Conservation (phyloP, 345 rosid genomes). For the Brassica juncea region DNA sequence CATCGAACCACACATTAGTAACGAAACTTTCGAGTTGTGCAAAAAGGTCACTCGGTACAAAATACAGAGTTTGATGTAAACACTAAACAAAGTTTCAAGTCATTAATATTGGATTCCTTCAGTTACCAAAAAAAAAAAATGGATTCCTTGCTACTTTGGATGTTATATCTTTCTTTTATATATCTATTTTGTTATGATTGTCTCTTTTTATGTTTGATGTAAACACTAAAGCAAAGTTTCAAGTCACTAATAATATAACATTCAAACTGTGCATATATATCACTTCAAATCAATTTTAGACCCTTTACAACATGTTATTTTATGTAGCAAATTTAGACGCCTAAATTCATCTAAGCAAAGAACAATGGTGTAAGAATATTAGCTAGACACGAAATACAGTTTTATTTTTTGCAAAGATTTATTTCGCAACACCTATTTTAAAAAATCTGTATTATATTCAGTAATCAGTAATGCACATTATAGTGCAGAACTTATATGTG, state of each 20-base stretch:
- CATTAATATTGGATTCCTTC: too few relatives aligned
- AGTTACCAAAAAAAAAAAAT: too few relatives aligned
- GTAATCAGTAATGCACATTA: not conserved
- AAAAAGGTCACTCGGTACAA: slow-evolving; percentile 32
- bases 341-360: not conserved
- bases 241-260: not conserved
- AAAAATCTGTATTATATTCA: slow-evolving; percentile 1
- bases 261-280: not conserved
- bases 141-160: slow-evolving; percentile 14
- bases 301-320: not conserved
- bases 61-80: slow-evolving; percentile 19
- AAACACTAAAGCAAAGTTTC: too few relatives aligned
- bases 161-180: not conserved
- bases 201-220: too few relatives aligned
- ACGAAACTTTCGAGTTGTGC: slow-evolving; percentile 28
- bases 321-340: not conserved
- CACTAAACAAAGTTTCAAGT: too few relatives aligned
- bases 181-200: too few relatives aligned
- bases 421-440: not conserved
- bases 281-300: not conserved
- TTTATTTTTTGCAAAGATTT: not conserved
- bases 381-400: not conserved
- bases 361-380: not conserved
- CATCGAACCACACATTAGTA: slow-evolving; percentile 19
- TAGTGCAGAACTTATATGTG: slow-evolving; percentile 5